phyloP scores from a whole-genome alignment of 2,329 filamentous ascomycete species.

The Diplodia intermedia region DNA sequence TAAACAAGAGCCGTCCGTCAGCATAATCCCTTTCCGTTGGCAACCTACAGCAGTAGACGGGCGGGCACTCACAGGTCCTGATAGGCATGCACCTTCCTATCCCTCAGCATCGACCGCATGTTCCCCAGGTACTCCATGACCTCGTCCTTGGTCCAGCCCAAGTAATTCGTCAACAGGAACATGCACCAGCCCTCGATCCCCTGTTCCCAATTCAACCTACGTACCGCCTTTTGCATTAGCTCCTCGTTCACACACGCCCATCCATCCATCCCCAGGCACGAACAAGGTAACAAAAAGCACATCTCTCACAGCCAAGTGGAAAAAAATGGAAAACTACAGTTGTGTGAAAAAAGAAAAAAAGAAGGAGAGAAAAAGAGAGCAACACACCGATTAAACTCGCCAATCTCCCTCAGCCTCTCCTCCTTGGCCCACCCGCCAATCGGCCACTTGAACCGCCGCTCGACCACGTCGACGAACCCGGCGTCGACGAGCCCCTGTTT shows the following conservation, averaged over 20 bases:
- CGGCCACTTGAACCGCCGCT: constrained; percentile 51
- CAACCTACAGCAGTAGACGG: no score
- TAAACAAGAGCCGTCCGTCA: neutral
- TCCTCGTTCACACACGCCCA: no score
- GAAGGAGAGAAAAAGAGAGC: no score
- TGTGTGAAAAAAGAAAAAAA: neutral
- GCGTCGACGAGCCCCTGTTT: constrained; percentile 54
- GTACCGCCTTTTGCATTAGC: neutral
- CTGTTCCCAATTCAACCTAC: constrained; percentile 33
- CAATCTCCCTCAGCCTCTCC: constrained; percentile 60
- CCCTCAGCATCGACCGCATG: constrained; percentile 4
- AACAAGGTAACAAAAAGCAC: no score
- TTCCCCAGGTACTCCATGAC: constrained; percentile 2
- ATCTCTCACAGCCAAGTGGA: no score
- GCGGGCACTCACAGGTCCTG: constrained; percentile 18
- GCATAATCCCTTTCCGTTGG: neutral
- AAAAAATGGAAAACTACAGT: neutral
- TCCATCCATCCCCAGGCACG: no score
- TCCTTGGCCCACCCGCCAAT: constrained; percentile 40
- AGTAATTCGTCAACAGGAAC: constrained; percentile 18
- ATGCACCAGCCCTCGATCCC: constrained; percentile 37
- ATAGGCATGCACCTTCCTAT: constrained; percentile 19
- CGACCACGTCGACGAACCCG: constrained; percentile 61
- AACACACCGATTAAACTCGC: constrained; percentile 40
- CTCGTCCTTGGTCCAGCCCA: constrained; percentile 16